Evolutionary conservation across 2,329 filamentous ascomycete species (phyloP), one percentile per base, ranked within the genome.

Genomic region (Ceratocystis colombiana): DNA sequence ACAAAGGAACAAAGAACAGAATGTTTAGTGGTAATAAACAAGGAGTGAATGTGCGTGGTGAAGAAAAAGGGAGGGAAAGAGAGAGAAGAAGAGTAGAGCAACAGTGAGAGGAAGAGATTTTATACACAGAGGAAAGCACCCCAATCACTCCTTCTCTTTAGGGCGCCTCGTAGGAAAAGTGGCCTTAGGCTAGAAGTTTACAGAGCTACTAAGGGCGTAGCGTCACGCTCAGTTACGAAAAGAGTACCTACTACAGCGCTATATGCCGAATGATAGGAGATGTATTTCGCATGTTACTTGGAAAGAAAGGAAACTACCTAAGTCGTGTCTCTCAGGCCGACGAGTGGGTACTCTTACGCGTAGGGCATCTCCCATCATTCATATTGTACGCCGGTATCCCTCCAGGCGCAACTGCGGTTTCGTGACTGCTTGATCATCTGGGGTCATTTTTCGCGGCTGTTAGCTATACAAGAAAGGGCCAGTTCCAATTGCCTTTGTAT

Each of bases 21-120:
- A 30, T 25, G 22, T 28, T 45, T n/a, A 45, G 10, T 17, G 17
- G 25, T 17, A 30, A 12, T 33, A 33, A n/a, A 33, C 55, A 30
- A 59, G 28, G 30, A 59, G 22, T 33, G 55, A 59, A 59, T 59
- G 55, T 59, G 55, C 55, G 30, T 59, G 28, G 55, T 59, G 55
- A 59, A 59, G 55, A 37, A 53, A 30, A 64, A 41, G 25, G 12
- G 30, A 64, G 41, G 44, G n/a, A 53, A 20, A 30, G 20, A 44
- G n/a, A 15, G 17, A 20, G 17, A 17, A n/a, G 41, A 55, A 10
- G 15, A 3, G 50, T 20, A 41, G 55, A 64, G 28, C 28, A 41
- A 20, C 30, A 20, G 33, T n/a, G 46, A 30, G 15, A n/a, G 55
- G 33, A 20, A 33, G 46, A 33, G 46, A 53, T 44, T 55, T 64